Base-by-base conservation (phyloP, 495 filamentous ascomycete genomes). In the Podospora tetraspora region DNA sequence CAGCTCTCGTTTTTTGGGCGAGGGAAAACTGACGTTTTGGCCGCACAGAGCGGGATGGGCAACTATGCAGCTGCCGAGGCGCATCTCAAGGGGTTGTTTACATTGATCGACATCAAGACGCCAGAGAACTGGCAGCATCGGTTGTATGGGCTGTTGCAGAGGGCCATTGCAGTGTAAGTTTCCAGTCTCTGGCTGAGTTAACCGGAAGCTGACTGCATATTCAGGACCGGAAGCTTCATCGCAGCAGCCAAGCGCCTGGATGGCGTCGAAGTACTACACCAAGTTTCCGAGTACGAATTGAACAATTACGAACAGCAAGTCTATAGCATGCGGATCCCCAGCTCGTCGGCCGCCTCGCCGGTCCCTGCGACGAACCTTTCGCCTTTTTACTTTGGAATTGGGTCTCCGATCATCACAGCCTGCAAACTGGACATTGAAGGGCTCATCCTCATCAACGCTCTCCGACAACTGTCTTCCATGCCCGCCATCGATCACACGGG, bases 351-450 rank as follows among this genome's bases (percentile, higher is more conserved):
- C 1, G 69, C 69, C 0, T 43, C 43, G 0, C 69, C 66, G 13
- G 66, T 73, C 60, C 43, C 64, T 22, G 68, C 71, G 16, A 72
- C 70, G 13, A 57, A 57, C 16, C 70, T 75, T 0, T 75, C 71
- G 1, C 69, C 74, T 2, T 73, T 73, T 52, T 73, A 73, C 52
- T 16, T 72, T 8, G 56, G 64, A 52, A 24, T 64, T 70, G 7
- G 60, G 69, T 5, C 74, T 68, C 6, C 56, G 63, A n/a, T n/a
- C 34, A 21, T 73, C 6, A 70, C 73, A 61, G 72, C 70, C 8
- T 75, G 74, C 57, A 73, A 73, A 34, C 68, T 70, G 7, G 71
- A 75, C 57, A 66, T 69, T 3, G 69, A 73, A 34, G 71, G 62
- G 21, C 66, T 69, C 10, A 67, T 73, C 4, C 63, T 73, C n/a